phyloP scores from a whole-genome alignment of 202 grass and related monocot genomes.

The Panicum virgatum region DNA sequence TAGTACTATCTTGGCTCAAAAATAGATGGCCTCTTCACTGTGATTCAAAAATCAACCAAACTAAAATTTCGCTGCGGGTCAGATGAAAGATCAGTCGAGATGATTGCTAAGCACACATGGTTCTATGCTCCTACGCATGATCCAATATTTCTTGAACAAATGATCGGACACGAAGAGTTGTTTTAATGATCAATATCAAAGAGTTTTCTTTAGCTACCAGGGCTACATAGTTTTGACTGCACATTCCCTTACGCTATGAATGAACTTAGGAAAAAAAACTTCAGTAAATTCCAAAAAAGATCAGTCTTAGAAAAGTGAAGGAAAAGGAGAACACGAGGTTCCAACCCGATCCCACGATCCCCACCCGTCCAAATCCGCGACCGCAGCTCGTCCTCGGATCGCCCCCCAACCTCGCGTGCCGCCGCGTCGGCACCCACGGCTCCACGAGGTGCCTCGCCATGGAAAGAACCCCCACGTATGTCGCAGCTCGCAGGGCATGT shows the following conservation, averaged over 20 bases:
- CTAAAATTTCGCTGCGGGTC: not conserved
- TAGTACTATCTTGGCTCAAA: not conserved
- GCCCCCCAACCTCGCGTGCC: slow-evolving; percentile 1
- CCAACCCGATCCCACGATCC: not conserved
- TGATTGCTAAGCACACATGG: not conserved
- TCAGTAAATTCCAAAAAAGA: no score
- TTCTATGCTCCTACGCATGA: not conserved
- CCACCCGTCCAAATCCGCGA: not conserved
- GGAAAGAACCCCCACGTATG: not conserved
- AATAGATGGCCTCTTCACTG: not conserved
- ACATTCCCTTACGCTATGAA: not conserved
- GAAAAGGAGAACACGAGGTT: not conserved
- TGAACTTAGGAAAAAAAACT: not conserved
- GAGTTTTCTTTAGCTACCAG: not conserved
- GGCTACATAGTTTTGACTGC: not conserved
- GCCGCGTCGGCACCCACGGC: slow-evolving; percentile 42
- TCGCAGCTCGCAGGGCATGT: not conserved
- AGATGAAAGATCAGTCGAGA: not conserved
- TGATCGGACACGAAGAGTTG: not conserved
- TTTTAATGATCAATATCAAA: not conserved
- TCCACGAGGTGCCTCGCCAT: slow-evolving; percentile 17
- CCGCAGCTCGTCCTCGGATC: slow-evolving; percentile 21
- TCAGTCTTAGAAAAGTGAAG: not conserved
- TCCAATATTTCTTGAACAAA: not conserved
- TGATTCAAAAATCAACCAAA: not conserved